Percentiles rank a stretch among this genome's conserved stretches.
Evolutionary conservation across 345 rosid genomes (phyloP).

Genomic region (Eucalyptus microcorys): DNA sequence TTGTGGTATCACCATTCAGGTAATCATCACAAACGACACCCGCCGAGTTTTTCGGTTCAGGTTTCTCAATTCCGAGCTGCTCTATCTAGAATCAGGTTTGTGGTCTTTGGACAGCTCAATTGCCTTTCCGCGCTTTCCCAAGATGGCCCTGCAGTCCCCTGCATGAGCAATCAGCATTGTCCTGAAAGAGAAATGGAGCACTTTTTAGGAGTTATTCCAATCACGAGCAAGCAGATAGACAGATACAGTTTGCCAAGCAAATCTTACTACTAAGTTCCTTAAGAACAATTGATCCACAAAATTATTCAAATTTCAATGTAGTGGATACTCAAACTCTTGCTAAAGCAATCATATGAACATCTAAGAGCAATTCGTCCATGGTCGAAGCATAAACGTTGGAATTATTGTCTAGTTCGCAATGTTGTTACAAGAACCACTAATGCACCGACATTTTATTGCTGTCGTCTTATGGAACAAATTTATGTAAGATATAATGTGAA

Average conservation of each 20-base stretch:
- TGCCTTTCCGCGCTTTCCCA: constrained; percentile 7
- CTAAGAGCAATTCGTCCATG: neutral
- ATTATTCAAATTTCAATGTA: neutral
- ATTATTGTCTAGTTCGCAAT: neutral
- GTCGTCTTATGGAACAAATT: neutral
- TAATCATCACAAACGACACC: constrained; percentile 10
- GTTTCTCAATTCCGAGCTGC: constrained; percentile 1
- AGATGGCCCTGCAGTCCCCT: constrained; percentile 12
- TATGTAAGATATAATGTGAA: neutral
- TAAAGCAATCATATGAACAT: neutral
- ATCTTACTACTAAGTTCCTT: neutral
- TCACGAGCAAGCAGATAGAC: neutral
- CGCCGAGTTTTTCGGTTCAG: neutral
- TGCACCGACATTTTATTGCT: neutral
- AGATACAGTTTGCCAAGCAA: neutral
- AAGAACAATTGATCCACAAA: neutral
- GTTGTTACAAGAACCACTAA: neutral
- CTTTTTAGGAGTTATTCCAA: no score
- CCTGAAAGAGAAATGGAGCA: neutral
- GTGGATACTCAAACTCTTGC: neutral
- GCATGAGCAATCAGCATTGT: constrained; percentile 12
- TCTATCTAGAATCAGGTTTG: constrained; percentile 8
- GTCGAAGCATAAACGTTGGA: neutral
- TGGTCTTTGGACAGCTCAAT: constrained; percentile 14
- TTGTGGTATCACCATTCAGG: constrained; percentile 6